Conservation (phyloP, 208 protist species). For the Plasmodiophora brassicae region DNA sequence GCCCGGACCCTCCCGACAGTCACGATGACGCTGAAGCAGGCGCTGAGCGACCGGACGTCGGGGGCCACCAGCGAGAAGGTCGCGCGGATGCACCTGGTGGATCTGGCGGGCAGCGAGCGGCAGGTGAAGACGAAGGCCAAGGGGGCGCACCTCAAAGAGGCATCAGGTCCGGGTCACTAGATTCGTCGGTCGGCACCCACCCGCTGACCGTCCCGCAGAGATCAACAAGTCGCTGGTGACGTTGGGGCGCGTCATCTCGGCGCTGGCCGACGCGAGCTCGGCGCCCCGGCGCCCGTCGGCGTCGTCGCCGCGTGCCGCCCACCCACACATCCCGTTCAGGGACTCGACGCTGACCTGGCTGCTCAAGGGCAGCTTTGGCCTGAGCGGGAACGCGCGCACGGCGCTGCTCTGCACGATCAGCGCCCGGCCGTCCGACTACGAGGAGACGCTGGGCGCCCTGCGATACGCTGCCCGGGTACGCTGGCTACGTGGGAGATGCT, state of each 20-base stretch:
- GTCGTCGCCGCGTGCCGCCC: not conserved
- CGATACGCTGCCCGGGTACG: slow-evolving; percentile 47
- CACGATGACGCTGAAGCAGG: not conserved
- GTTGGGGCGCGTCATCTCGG: slow-evolving; percentile 10
- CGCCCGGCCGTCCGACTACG: slow-evolving; percentile 48
- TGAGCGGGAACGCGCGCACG: slow-evolving; percentile 32
- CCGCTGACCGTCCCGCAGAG: not conserved
- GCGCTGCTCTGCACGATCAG: slow-evolving; percentile 53
- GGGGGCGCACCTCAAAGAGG: slow-evolving; percentile 13
- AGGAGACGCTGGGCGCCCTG: slow-evolving; percentile 51
- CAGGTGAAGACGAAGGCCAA: slow-evolving; percentile 27
- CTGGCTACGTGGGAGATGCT: too few relatives aligned
- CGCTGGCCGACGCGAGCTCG: not conserved
- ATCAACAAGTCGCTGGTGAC: slow-evolving; percentile 34
- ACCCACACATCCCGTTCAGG: slow-evolving; percentile 38
- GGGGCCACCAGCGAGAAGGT: slow-evolving; percentile 23
- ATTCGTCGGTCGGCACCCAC: not conserved
- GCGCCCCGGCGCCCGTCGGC: too few relatives aligned
- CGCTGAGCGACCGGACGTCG: not conserved
- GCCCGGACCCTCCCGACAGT: not conserved
- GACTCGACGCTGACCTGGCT: slow-evolving; percentile 44
- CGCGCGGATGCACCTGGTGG: slow-evolving; percentile 7
- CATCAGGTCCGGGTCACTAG: not conserved
- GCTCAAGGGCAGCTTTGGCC: slow-evolving; percentile 36
- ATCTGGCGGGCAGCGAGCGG: slow-evolving; percentile 43